Evolutionary conservation across 176 grass and related monocot genomes (phyloP), one percentile per base, ranked within the genome.

Genomic region (Ensete glaucum): DNA sequence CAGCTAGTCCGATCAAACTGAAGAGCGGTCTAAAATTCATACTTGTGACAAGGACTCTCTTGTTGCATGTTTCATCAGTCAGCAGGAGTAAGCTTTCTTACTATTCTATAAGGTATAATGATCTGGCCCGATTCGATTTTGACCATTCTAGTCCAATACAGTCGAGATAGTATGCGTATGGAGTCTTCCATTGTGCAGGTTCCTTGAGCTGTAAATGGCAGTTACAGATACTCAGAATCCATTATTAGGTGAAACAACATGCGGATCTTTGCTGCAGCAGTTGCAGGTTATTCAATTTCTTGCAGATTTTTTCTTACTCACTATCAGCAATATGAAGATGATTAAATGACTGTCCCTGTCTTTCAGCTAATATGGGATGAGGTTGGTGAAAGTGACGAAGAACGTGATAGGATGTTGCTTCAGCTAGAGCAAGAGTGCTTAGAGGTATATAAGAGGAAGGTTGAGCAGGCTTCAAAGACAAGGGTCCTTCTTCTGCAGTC

Each of bases 291-390:
- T 75, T 65, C 23, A 50, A 52, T n/a, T 80, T 56, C 50, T 73
- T 43, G 13, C 9, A 43, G 11, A 58, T 76, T 29, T 63, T 20
- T 20, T 16, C 20, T 64, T 52, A 16, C 5, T 11, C 1, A 9
- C 9, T 2, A 50, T 16, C 34, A 43, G 34, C 34, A 43, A 43
- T 12, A 15, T 63, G 52, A 60, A 71, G 78, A 76, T 8, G 19
- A 20, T 50, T 29, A 72, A 52, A 16, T 86, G 25, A 77, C 20
- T 73, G 50, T 49, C 52, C 12, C 84, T 56, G 71, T 82, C 48
- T 86, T 90, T 80, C 78, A 98, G 94, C 8, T 89, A 68, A 98
- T 98, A 78, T 98, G 94, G 94, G 88, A 98, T 19, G 94, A 98
- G 77, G 94, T 93, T 86, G 90, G 94, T 70, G 94, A 93, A 80